Percentiles rank a stretch among this genome's conserved stretches.
Evolutionary conservation across 2,329 filamentous ascomycete genomes (phyloP).

Genomic region (Dactylellina drechsleri): DNA sequence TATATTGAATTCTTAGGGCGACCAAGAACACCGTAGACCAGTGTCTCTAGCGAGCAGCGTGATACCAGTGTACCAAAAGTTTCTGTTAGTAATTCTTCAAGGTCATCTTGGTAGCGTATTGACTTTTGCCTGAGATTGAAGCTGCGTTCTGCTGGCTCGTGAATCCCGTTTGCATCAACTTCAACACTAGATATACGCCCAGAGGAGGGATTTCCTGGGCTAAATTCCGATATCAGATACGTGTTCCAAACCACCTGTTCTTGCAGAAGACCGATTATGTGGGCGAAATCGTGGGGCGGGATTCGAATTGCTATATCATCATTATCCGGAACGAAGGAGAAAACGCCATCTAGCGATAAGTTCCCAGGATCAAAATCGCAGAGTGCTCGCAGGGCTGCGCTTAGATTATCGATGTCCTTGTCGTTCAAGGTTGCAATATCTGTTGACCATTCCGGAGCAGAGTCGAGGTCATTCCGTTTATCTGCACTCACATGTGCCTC

Average conservation of each 20-base stretch:
- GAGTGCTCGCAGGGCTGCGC: constrained; percentile 28
- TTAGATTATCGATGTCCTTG: constrained; percentile 48
- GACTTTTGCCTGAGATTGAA: constrained; percentile 31
- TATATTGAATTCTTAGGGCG: constrained; percentile 42
- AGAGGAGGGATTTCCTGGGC: constrained; percentile 17
- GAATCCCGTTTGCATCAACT: constrained; percentile 36
- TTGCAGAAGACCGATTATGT: constrained; percentile 39
- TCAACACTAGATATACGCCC: constrained; percentile 42
- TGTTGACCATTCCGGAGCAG: constrained; percentile 37
- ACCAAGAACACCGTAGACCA: constrained; percentile 34
- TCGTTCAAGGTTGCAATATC: constrained; percentile 42
- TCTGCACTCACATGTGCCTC: constrained; percentile 25
- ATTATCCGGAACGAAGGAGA: constrained; percentile 48
- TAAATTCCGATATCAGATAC: constrained; percentile 41
- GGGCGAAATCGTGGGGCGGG: constrained; percentile 36
- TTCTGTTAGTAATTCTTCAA: constrained; percentile 40
- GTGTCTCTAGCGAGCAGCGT: constrained; percentile 39
- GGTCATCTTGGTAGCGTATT: constrained; percentile 35
- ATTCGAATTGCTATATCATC: constrained; percentile 41
- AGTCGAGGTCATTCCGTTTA: constrained; percentile 25
- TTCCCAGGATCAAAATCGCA: constrained; percentile 36
- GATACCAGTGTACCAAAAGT: constrained; percentile 36
- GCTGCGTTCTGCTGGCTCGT: constrained; percentile 18
- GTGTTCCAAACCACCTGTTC: constrained; percentile 51
- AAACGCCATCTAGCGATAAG: constrained; percentile 33